Base-by-base conservation (phyloP, 2,329 filamentous ascomycete genomes). In the Bimuria novae-zelandiae region DNA sequence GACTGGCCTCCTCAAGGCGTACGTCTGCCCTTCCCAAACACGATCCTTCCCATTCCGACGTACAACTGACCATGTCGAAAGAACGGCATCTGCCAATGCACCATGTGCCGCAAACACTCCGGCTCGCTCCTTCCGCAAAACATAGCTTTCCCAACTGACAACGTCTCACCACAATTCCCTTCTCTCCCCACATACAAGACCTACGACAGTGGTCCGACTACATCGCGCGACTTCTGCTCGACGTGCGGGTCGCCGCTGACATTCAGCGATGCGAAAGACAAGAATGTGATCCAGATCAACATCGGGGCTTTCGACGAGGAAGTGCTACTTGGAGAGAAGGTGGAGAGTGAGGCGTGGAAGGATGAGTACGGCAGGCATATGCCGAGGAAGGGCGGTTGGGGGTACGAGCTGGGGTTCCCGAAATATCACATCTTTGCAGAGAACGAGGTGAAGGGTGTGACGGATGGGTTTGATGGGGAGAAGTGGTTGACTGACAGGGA, bases 1-100 rank as follows among this genome's bases (percentile, higher is more conserved):
- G 58, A 65, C 27, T 65, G 64, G 62, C 64, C 64, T 37, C 63
- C 63, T 1, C 42, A 55, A 33, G 44, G 45, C 23, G 62, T 67
- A 53, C 17, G 59, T 29, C 7, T 10, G 11, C 17, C 8, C n/a
- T 12, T 33, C 17, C 4, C 21, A 11, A 3, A n/a, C 7, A 33
- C n/a, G 30, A 12, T 33, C 25, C 10, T 8, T 21, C n/a, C 12
- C 17, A 16, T 12, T 14, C 21, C n/a, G n/a, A 27, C 25, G 25
- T 27, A 5, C 25, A 27, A 27, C 16, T 33, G 39, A 32, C 51
- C 23, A 36, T 7, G 11, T 11, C 37, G 23, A 4, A 7, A 68
- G 64, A 67, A 67, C 35, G 63, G 64, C 19, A 57, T 60, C 7
- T 68, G 64, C 50, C 64, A 69, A 54, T 68, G 64, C 50, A 67